phyloP scores from a whole-genome alignment of 2,329 filamentous ascomycete species.

The Mycosphaerella sp. region DNA sequence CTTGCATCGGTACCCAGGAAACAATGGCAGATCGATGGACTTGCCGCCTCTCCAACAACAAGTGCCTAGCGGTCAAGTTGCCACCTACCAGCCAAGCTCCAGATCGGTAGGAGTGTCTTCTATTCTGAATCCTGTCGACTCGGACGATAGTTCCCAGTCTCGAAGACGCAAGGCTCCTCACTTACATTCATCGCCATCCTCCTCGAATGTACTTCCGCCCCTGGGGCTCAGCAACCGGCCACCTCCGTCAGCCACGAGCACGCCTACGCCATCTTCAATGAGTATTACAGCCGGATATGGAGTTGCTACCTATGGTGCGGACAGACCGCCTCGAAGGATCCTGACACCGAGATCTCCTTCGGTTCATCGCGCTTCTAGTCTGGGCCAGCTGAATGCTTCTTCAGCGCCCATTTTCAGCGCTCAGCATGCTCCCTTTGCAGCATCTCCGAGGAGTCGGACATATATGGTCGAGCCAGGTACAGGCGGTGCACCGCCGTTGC shows the following conservation, averaged over 20 bases:
- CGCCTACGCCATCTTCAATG: slow-evolving; percentile 23
- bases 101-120: slow-evolving; percentile 40
- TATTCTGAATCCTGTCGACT: slow-evolving; percentile 41
- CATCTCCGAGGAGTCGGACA: slow-evolving; percentile 36
- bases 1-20: slow-evolving; percentile 12
- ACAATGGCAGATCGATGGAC: slow-evolving; percentile 24
- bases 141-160: slow-evolving; percentile 31
- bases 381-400: slow-evolving; percentile 39
- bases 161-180: slow-evolving; percentile 40
- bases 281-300: slow-evolving; percentile 4
- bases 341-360: slow-evolving; percentile 53
- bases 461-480: slow-evolving; percentile 41
- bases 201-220: slow-evolving; percentile 34
- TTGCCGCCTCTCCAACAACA: slow-evolving; percentile 28
- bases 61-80: slow-evolving; percentile 15
- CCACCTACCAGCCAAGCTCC: slow-evolving; percentile 24
- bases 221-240: slow-evolving; percentile 14
- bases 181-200: slow-evolving; percentile 38
- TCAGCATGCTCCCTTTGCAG: slow-evolving; percentile 44
- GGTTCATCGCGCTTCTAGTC: slow-evolving; percentile 46
- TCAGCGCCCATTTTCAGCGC: slow-evolving; percentile 44
- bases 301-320: not conserved
- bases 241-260: slow-evolving; percentile 12
- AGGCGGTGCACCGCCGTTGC: slow-evolving; percentile 42
- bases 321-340: slow-evolving; percentile 39